phyloP scores from a whole-genome alignment of 1,139 yeast genomes.

The Diutina ranongensis region DNA sequence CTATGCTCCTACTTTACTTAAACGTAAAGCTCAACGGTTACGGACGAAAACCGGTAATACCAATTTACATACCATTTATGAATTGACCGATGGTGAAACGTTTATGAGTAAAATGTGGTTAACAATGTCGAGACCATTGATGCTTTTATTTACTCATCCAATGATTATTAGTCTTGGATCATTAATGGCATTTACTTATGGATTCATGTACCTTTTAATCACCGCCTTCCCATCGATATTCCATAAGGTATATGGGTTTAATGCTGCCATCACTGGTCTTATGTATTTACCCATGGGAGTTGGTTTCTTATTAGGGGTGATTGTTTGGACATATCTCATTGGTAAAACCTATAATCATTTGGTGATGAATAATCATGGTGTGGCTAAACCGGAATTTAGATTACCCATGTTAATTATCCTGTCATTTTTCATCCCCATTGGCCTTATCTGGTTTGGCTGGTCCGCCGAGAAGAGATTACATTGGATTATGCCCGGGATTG shows the following conservation, averaged over 20 bases:
- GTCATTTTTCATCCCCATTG: conserved; percentile 38
- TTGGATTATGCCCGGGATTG: conserved; percentile 51
- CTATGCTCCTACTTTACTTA: conserved; percentile 27
- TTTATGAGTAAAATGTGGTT: conserved; percentile 19
- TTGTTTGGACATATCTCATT: conserved; percentile 31
- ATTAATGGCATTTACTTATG: conserved; percentile 54
- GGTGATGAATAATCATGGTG: conserved; percentile 33
- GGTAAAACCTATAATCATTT: conserved; percentile 25
- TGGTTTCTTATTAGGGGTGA: conserved; percentile 36
- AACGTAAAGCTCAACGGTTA: conserved; percentile 20
- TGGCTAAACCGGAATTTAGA: conserved; percentile 44
- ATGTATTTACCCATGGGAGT: conserved; percentile 46
- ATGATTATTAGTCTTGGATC: conserved; percentile 28
- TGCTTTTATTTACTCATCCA: conserved; percentile 42
- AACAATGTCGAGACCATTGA: conserved; percentile 42
- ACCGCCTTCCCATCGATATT: conserved; percentile 48
- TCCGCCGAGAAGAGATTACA: conserved; percentile 35
- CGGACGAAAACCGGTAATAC: conserved; percentile 26
- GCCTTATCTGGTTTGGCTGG: conserved; percentile 57
- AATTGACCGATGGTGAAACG: conserved; percentile 18
- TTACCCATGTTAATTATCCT: conserved; percentile 33
- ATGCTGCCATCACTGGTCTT: conserved; percentile 40
- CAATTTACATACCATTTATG: conserved; percentile 32
- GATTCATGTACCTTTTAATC: conserved; percentile 50
- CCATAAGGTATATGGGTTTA: conserved; percentile 33